Conservation (phyloP, 208 protist species). For the Trypanosoma vivax region DNA sequence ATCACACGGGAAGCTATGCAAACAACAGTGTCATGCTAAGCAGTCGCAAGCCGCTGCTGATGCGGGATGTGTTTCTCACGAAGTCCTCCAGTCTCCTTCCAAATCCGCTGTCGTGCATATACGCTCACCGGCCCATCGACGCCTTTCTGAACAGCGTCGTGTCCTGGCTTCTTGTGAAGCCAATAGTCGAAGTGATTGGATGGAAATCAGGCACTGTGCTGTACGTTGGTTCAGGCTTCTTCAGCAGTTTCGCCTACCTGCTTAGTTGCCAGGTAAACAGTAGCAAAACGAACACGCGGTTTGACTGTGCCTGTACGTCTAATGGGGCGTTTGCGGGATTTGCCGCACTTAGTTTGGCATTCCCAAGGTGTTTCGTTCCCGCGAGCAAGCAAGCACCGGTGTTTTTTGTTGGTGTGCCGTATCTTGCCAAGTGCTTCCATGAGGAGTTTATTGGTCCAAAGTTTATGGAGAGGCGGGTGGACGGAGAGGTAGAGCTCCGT, state of each 20-base stretch:
- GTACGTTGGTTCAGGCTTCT: constrained; percentile 64
- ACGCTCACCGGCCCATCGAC: constrained; percentile 50
- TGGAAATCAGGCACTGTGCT: constrained; percentile 45
- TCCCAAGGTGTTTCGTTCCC: constrained; percentile 62
- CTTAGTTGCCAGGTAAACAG: constrained; percentile 51
- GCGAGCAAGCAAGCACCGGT: constrained; percentile 39
- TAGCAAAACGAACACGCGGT: constrained; percentile 39
- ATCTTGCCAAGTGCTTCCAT: constrained; percentile 64
- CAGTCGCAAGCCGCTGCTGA: constrained; percentile 74
- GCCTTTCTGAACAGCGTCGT: constrained; percentile 49
- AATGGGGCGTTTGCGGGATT: constrained; percentile 76
- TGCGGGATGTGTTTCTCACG: constrained; percentile 84
- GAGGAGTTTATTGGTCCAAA: constrained; percentile 74
- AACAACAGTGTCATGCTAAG: constrained; percentile 73
- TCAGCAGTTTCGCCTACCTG: constrained; percentile 79
- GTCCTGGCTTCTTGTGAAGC: constrained; percentile 53
- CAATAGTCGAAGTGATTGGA: constrained; percentile 48
- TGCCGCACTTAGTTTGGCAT: constrained; percentile 55
- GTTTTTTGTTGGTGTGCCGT: constrained; percentile 44
- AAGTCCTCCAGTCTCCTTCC: constrained; percentile 39
- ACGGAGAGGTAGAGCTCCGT: constrained; percentile 51
- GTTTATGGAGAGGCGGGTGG: constrained; percentile 41
- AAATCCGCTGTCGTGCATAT: constrained; percentile 79
- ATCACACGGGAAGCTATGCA: constrained; percentile 79
- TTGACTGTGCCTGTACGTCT: constrained; percentile 58